Evolutionary conservation across 1,284 basidiomycete genomes (phyloP), one percentile per base, ranked within the genome.

Genomic region (Pisolithus thermaeus): DNA sequence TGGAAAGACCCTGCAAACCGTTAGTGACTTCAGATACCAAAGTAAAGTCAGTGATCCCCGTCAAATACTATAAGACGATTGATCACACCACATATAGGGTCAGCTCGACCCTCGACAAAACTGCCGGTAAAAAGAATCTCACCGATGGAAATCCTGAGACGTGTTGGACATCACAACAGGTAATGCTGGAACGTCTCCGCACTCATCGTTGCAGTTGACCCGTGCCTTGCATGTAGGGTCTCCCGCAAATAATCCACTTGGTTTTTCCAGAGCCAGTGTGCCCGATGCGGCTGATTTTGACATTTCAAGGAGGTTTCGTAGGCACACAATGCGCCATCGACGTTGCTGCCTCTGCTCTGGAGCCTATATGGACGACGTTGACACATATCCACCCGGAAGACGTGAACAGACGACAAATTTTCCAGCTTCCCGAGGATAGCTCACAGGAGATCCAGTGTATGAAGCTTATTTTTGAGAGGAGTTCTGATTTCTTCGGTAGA

Each of bases 111-210:
- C 72, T 90, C n/a, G 85, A 90, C 64, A 90, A 85, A 64, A 79
- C 83, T 2, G 80, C 79, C 12, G 80, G 81, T 9, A 90, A 87
- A 68, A 86, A 83, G 61, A 67, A 79, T 63, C 75, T 91, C 20
- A 76, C 81, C 18, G 89, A 91, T 62, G 74, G 78, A 14, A 85
- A 73, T 60, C 78, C 81, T 52, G 88, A 88, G 65, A 90, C 89
- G 20, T 91, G 89, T 65, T 91, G 89, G 87, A 83, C 87, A 35
- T 89, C 87, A 25, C 83, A 86, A 66, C 84, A 88, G 74, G 89
- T 84, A 56, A 41, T 65, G 54, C 46, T 30, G 28, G 23, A 46
- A 35, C 46, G 42, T 25, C 38, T 50, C 7, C 27, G 47, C 30
- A 46, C 40, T 39, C 38, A 52, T 25, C 12, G 16, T 16, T 8